Evolutionary conservation across 495 filamentous ascomycete genomes (phyloP).

Genomic region (Recurvomyces mirabilis): DNA sequence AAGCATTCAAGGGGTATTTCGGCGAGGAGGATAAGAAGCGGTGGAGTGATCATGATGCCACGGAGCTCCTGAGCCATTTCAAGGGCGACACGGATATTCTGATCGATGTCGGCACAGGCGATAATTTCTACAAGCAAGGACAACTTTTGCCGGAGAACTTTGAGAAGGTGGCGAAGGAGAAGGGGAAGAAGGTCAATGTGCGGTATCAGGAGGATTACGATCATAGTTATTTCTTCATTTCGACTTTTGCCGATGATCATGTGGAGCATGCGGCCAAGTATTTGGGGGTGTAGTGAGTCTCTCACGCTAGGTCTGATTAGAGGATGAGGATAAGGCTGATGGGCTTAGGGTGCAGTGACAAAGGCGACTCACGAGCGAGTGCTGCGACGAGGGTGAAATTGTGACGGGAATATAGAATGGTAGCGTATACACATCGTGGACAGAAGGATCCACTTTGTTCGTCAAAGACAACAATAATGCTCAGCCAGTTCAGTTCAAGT

Average conservation of each 20-base stretch:
- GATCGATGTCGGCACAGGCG: slow-evolving; percentile 84
- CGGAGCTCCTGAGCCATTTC: slow-evolving; percentile 71
- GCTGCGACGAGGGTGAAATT: slow-evolving; percentile 12
- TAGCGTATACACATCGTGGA: no score
- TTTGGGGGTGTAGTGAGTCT: slow-evolving; percentile 44
- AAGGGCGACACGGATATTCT: slow-evolving; percentile 58
- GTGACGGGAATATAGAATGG: not conserved
- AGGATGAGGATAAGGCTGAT: slow-evolving; percentile 4
- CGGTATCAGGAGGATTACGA: slow-evolving; percentile 89
- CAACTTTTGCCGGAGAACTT: slow-evolving; percentile 94
- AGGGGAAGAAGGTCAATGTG: slow-evolving; percentile 56
- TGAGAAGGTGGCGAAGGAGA: slow-evolving; percentile 60
- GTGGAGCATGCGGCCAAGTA: slow-evolving; percentile 83
- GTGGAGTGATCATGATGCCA: slow-evolving; percentile 89
- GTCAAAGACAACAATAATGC: no score
- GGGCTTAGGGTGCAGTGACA: slow-evolving; percentile 10
- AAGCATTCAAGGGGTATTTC: slow-evolving; percentile 87
- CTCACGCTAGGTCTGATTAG: not conserved
- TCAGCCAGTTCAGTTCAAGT: no score
- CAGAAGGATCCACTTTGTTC: no score
- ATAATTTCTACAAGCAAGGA: slow-evolving; percentile 89
- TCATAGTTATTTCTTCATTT: slow-evolving; percentile 92
- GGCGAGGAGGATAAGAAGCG: slow-evolving; percentile 56
- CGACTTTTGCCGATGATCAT: slow-evolving; percentile 80
- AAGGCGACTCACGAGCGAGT: not conserved